Conservation (phyloP, 2,329 filamentous ascomycete genomes). For the Ampelomyces quisqualis region DNA sequence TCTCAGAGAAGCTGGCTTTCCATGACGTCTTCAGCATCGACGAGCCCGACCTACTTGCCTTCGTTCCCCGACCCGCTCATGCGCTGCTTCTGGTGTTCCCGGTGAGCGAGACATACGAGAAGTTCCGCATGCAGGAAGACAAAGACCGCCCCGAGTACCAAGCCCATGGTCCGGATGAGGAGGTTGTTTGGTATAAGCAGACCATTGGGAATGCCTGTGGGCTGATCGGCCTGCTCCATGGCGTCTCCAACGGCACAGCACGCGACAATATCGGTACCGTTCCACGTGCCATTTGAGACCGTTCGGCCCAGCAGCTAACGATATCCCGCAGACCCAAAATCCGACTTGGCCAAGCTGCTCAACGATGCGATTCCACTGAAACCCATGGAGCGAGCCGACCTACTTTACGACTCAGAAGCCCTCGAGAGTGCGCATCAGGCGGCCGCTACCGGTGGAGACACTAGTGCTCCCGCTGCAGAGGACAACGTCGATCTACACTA, state of each 20-base stretch:
- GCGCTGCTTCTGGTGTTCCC: conserved; percentile 93
- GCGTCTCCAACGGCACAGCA: conserved; percentile 76
- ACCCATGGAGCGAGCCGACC: conserved; percentile 64
- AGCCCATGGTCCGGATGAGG: conserved; percentile 67
- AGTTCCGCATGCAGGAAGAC: conserved; percentile 73
- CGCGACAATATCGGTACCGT: conserved; percentile 43
- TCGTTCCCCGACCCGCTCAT: conserved; percentile 83
- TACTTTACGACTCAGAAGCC: conserved; percentile 74
- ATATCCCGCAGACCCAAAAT: conserved; percentile 46
- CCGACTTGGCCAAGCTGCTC: conserved; percentile 66
- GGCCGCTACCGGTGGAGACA: conserved; percentile 77
- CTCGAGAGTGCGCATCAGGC: conserved; percentile 77
- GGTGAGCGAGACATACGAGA: conserved; percentile 75
- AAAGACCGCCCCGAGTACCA: conserved; percentile 61
- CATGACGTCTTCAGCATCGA: conserved; percentile 92
- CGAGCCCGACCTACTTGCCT: conserved; percentile 78
- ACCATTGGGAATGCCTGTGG: conserved; percentile 95
- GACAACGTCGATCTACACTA: conserved; percentile 91
- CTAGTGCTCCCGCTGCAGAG: conserved; percentile 72
- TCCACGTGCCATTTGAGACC: not conserved
- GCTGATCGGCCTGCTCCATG: conserved; percentile 85
- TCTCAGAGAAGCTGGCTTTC: conserved; percentile 73
- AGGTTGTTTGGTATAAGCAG: conserved; percentile 92
- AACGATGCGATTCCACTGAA: conserved; percentile 67
- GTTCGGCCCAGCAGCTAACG: conserved; percentile 15